These are phyloP conservation scores for Brassica rapa DNA, from an alignment of 345 rosid species.

Conservation along the genomic window DNA sequence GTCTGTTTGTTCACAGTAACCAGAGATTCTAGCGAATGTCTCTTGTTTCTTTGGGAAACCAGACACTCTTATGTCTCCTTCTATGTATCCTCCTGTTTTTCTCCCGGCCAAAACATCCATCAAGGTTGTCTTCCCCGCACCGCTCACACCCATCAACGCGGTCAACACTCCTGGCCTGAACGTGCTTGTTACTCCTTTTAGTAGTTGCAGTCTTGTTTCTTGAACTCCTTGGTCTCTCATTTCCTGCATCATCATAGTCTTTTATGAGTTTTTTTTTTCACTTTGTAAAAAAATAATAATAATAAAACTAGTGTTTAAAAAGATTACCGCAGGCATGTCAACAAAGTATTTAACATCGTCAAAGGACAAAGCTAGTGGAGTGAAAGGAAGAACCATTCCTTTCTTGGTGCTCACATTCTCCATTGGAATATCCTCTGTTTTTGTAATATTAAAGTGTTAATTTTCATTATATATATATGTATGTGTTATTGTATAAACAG, in stretches of 20 bases:
- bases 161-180: conserved; percentile 92
- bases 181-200: conserved; percentile 68
- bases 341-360: conserved; percentile 67
- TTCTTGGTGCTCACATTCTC: conserved; percentile 48
- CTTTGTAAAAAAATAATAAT: neutral
- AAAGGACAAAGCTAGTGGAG: conserved; percentile 75
- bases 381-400: conserved; percentile 88
- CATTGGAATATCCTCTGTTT: conserved; percentile 52
- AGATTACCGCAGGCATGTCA: conserved; percentile 74
- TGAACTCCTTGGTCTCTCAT: conserved; percentile 86
- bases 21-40: conserved; percentile 91
- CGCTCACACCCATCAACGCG: conserved; percentile 92
- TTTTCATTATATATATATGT: neutral
- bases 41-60: conserved; percentile 86
- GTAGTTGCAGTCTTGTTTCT: conserved; percentile 68
- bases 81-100: conserved; percentile 83
- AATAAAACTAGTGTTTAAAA: neutral
- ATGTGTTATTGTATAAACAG: neutral
- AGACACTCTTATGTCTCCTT: conserved; percentile 79
- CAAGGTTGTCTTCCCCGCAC: conserved; percentile 94
- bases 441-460: neutral
- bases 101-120: conserved; percentile 97
- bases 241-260: conserved; percentile 50
- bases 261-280: neutral
- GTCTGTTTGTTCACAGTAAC: conserved; percentile 87